Conservation (phyloP, 129 eudicot genomes). For the Flaveria ramosissima region DNA sequence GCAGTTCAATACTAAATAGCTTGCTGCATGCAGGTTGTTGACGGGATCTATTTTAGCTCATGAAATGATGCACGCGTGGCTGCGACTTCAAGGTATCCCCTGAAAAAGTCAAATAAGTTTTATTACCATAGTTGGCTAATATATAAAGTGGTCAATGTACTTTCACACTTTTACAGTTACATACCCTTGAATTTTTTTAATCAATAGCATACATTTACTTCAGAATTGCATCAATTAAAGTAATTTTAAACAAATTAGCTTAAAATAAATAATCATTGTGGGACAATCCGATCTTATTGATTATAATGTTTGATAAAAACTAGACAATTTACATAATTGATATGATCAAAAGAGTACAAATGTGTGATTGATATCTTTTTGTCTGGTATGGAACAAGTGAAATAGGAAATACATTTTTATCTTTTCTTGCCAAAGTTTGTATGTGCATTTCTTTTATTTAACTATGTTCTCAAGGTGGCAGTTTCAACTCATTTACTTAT, state of each 20-base stretch:
- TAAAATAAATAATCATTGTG: background rate
- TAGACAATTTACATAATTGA: background rate
- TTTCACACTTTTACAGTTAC: background rate
- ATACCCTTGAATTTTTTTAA: background rate
- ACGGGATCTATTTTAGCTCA: slow-evolving; percentile 89
- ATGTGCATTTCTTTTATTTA: background rate
- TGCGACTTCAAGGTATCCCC: slow-evolving; percentile 67
- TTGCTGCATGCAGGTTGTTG: slow-evolving; percentile 56
- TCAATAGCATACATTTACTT: background rate
- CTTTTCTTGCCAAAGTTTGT: background rate
- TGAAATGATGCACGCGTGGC: slow-evolving; percentile 95
- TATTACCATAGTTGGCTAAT: background rate
- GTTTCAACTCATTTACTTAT: background rate
- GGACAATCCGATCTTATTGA: background rate
- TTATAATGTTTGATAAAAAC: background rate
- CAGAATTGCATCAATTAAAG: background rate
- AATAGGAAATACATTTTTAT: background rate
- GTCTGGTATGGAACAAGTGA: background rate
- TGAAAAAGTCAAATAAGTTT: background rate
- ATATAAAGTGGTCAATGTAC: too few species aligned
- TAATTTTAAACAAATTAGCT: background rate
- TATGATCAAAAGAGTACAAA: background rate
- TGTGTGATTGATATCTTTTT: background rate
- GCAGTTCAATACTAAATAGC: background rate
- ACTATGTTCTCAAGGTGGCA: background rate